phyloP scores from a whole-genome alignment of 805 yeast species.

The Vanderwaltozyma polyspora region DNA sequence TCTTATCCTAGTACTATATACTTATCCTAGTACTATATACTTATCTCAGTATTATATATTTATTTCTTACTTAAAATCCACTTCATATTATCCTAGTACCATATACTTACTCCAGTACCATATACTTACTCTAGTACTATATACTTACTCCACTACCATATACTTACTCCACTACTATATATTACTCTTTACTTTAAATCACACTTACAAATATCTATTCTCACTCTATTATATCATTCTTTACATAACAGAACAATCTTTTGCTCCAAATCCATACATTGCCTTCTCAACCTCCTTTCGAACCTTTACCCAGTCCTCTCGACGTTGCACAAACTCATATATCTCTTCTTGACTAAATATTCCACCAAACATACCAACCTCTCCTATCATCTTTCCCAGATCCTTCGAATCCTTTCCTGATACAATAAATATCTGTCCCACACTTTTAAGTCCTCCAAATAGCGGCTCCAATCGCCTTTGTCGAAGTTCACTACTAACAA shows the following conservation, averaged over 20 bases:
- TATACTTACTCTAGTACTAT: too few species aligned
- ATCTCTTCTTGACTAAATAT: conserved; percentile 86
- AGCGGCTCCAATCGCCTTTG: conserved; percentile 63
- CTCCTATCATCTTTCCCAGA: conserved; percentile 73
- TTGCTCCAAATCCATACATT: conserved; percentile 63
- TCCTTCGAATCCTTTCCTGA: conserved; percentile 60
- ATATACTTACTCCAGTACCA: too few species aligned
- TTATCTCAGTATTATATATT: too few species aligned
- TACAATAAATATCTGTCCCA: conserved; percentile 75
- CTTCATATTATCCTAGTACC: too few species aligned
- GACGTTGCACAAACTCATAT: conserved; percentile 78
- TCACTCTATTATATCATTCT: too few species aligned
- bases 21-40: too few species aligned
- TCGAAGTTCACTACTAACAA: conserved; percentile 45
- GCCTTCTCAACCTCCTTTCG: conserved; percentile 78
- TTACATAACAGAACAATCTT: conserved; percentile 54
- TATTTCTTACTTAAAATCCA: too few species aligned
- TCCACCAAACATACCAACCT: conserved; percentile 53
- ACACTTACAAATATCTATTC: too few species aligned
- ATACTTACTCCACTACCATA: too few species aligned
- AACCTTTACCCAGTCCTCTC: conserved; percentile 77
- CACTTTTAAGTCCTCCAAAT: conserved; percentile 67
- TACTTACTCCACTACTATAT: too few species aligned
- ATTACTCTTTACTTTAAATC: too few species aligned
- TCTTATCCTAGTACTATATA: too few species aligned